These are phyloP conservation scores for Apiospora pterosperma DNA, from an alignment of 2,329 filamentous ascomycete species.

Conservation along the genomic window DNA sequence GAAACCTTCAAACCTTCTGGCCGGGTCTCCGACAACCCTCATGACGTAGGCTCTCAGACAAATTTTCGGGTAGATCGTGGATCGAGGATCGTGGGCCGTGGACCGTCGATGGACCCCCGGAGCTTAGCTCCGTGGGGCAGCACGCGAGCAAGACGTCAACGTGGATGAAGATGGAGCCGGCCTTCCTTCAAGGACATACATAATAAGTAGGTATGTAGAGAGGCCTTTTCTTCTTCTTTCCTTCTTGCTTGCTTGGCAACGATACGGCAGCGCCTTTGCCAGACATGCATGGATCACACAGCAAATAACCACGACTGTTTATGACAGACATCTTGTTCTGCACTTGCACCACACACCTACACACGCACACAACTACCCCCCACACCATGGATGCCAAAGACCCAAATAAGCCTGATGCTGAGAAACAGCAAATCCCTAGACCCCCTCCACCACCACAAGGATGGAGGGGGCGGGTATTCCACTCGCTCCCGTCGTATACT, in stretches of 20 bases:
- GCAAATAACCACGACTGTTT: background rate
- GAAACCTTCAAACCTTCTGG: background rate
- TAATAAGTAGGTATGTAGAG: too few species aligned
- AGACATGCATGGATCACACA: background rate
- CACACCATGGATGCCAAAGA: background rate
- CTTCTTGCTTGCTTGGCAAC: background rate
- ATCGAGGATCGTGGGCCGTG: background rate
- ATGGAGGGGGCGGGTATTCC: conserved; percentile 35
- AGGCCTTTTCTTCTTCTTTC: background rate
- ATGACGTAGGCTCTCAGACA: background rate
- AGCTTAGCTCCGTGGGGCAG: background rate
- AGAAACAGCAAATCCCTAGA: background rate
- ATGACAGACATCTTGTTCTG: background rate
- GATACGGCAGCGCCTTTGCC: background rate
- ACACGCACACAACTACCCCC: too few species aligned
- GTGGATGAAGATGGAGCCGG: background rate
- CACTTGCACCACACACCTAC: background rate
- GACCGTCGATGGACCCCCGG: too few species aligned
- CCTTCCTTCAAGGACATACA: background rate
- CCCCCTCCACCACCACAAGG: conserved; percentile 13
- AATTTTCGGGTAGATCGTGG: background rate
- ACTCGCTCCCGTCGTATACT: conserved; percentile 56
- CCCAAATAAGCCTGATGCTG: background rate
- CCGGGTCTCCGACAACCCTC: background rate
- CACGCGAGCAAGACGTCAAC: background rate